Conservation (phyloP, 129 eudicot species). For the Lonicera japonica region DNA sequence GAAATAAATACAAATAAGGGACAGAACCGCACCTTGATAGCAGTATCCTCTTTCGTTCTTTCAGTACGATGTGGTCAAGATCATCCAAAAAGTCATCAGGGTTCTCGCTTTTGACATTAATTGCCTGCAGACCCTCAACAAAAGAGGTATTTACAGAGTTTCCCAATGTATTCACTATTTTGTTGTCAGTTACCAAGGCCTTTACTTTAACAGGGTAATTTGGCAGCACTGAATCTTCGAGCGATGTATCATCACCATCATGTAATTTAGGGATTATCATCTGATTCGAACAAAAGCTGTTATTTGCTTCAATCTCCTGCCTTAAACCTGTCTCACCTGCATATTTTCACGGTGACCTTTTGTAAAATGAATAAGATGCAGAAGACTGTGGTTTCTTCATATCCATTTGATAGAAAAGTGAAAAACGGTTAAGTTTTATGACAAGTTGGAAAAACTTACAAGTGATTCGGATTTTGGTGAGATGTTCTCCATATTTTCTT, state of each 20-base stretch:
- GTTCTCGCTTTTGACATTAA: conserved; percentile 19
- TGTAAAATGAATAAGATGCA: not conserved
- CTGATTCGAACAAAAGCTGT: conserved; percentile 4
- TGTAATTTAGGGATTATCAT: conserved; percentile 10
- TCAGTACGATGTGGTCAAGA: conserved; percentile 56
- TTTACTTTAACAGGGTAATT: conserved; percentile 9
- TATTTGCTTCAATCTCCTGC: conserved; percentile 13
- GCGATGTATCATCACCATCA: conserved; percentile 2
- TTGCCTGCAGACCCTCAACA: conserved; percentile 8
- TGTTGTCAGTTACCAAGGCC: conserved; percentile 15
- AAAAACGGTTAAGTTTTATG: too few species aligned
- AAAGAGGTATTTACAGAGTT: conserved; percentile 6
- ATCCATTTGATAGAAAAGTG: too few species aligned
- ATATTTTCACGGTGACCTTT: conserved; percentile 2
- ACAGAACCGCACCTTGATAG: conserved; percentile 45
- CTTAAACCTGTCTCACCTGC: conserved; percentile 20
- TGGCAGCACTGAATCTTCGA: conserved; percentile 12
- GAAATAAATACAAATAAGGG: not conserved
- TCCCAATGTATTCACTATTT: conserved; percentile 10
- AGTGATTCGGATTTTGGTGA: too few species aligned
- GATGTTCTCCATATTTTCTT: too few species aligned
- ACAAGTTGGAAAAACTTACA: too few species aligned
- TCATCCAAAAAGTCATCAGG: conserved; percentile 37
- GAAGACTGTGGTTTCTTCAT: too few species aligned
- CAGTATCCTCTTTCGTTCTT: conserved; percentile 58